These are phyloP conservation scores for Picea glauca DNA, from an alignment of 75 land plant species.

Conservation along the genomic window DNA sequence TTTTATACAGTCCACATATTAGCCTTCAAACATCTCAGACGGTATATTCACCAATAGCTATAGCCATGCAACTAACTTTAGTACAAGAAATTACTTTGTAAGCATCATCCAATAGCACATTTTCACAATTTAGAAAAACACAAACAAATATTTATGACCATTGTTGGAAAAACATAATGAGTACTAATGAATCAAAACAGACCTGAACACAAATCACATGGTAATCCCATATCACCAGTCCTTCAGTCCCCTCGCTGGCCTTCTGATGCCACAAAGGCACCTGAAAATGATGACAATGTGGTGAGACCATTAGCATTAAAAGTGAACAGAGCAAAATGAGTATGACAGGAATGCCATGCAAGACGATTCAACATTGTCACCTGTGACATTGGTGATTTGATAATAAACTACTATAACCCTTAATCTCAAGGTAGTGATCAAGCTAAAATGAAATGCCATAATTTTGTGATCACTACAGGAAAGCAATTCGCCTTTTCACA, in stretches of 20 bases:
- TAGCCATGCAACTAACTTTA: not conserved
- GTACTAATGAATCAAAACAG: not conserved
- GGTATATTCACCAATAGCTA: not conserved
- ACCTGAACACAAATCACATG: slow-evolving; percentile 99
- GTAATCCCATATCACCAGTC: slow-evolving; percentile 93
- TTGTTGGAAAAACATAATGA: not conserved
- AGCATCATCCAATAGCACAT: not conserved
- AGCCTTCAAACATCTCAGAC: not conserved
- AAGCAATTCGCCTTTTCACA: not conserved
- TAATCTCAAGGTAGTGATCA: not conserved
- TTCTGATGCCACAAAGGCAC: slow-evolving; percentile 92
- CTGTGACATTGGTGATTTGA: not conserved
- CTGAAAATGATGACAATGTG: slow-evolving; percentile 25
- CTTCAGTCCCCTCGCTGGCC: slow-evolving; percentile 63
- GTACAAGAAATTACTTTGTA: not conserved
- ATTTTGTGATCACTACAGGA: not conserved
- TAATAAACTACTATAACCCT: too few relatives aligned
- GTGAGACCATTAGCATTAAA: not conserved
- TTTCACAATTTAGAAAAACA: not conserved
- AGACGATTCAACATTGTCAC: not conserved
- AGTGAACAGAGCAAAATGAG: not conserved
- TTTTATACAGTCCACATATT: not conserved
- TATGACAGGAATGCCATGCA: not conserved
- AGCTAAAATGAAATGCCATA: not conserved
- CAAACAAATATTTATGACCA: not conserved